These are phyloP conservation scores for Ziziphus jujuba DNA, from an alignment of 306 rosid genomes.

Conservation along the genomic window DNA sequence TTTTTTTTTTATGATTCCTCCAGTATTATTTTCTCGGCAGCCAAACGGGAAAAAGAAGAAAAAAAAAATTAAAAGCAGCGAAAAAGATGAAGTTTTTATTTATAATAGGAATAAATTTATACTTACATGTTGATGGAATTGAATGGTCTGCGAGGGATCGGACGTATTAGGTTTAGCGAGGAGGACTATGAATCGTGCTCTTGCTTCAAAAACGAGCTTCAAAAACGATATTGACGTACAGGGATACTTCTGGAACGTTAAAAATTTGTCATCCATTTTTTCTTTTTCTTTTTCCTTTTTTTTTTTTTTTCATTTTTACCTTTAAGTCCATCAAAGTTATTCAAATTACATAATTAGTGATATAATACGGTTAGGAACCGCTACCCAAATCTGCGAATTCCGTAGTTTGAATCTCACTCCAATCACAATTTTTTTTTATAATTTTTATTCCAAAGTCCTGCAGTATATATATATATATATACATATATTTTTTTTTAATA, in stretches of 20 bases:
- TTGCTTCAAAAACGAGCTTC: background rate
- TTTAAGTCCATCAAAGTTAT: background rate
- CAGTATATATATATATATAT: too few relatives aligned
- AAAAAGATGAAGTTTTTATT: too few relatives aligned
- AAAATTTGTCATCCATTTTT: too few relatives aligned
- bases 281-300: background rate
- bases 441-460: too few relatives aligned
- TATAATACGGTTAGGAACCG: too few relatives aligned
- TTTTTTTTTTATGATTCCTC: background rate
- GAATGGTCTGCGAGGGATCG: slow-evolving; percentile 6
- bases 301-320: background rate
- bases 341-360: background rate
- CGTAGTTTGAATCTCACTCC: too few relatives aligned
- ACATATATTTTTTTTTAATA: too few relatives aligned
- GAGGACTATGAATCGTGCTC: slow-evolving; percentile 7
- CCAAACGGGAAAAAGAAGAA: background rate
- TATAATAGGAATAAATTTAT: too few relatives aligned
- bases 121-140: slow-evolving; percentile 31
- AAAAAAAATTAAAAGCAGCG: background rate
- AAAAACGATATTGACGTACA: background rate
- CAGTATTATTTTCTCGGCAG: background rate
- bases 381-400: too few relatives aligned
- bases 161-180: slow-evolving; percentile 18
- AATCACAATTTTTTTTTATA: too few relatives aligned
- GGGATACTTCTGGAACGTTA: slow-evolving; percentile 10